Base-by-base conservation (phyloP, 2,329 filamentous ascomycete species). In the Microsporum audouinii region DNA sequence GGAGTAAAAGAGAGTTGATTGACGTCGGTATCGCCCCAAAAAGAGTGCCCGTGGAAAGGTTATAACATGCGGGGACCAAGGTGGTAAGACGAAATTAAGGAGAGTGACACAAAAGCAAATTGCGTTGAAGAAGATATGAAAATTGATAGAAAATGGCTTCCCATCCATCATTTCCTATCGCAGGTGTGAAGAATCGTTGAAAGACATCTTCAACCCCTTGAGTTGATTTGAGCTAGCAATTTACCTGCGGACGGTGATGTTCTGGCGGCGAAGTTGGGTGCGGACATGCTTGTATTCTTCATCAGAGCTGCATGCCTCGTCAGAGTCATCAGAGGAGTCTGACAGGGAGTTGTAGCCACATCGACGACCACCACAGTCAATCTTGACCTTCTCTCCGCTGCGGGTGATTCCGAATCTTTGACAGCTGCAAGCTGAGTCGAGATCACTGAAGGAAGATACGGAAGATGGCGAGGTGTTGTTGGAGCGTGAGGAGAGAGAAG, bases 341-440 rank as follows among this genome's bases (percentile, higher is more conserved):
- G 29, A 27, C 2, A 49, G 43, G 3, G 58, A 86, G 66, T 82
- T 83, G 78, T 88, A 94, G 71, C 89, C 89, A 77, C 92, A 96
- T 73, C 89, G 87, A 64, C 85, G 80, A 68, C 92, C 92, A 68
- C 91, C 91, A 72, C 92, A 97, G 83, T 96, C 91, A 75, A 96
- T 85, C 83, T 92, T 94, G 82, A 97, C 88, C 71, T 91, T 87
- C 76, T 95, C 88, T 72, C 91, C 91, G 75, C 87, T 86, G 78
- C 91, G 88, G 66, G 91, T 96, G 80, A 97, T 95, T 69, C 91
- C 92, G 80, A 94, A 96, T 78, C 91, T 89, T 76, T 96, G 90
- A 79, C 92, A 97, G 66, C 87, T 91, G 84, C 94, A 97, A 73
- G 82, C 83, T 71, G 75, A 75, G 58, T 74, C 73, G 63, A 77